Base-by-base conservation (phyloP, 768 basidiomycete species). In the Fomitopsis serialis region DNA sequence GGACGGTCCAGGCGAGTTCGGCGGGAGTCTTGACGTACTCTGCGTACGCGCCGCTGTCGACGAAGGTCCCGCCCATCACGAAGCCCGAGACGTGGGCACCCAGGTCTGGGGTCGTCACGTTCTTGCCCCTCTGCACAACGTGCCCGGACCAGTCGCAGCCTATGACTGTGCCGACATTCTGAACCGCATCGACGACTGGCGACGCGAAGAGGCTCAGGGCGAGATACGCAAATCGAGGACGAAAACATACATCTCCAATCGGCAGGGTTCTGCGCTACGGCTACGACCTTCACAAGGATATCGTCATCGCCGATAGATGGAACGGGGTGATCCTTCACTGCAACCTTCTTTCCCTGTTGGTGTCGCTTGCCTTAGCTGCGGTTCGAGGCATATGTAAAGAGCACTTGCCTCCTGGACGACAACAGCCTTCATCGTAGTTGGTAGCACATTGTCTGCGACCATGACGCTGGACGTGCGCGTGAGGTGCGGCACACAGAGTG, bases 1-100 rank as follows among this genome's bases (percentile, higher is more conserved):
- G 62, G 3, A 63, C 55, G 34, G 52, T 43, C 63, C 61, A 64
- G 3, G 45, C 53, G 17, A 65, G 58, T 17, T 66, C 55, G 2
- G 62, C 62, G 42, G 50, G 36, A 0, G 61, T 56, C 50, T 60
- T 50, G 13, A 63, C 52, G 54, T 67, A 69, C 49, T 69, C 64
- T 5, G 66, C 59, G 40, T 58, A 68, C 36, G 67, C 60, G 29
- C 67, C 67, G 40, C 58, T 36, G 42, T 61, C 54, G 10, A 36
- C 21, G 46, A 52, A 63, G 46, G 56, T 47, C 24, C 56, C 61
- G 48, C 67, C 66, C 21, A 56, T 61, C 15, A 63, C 55, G 44
- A 62, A 56, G 17, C 66, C 65, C 1, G 66, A 63, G 45, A 64
- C 63, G 37, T 56, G 59, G 34, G 63, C 62, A 45, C 67, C 68